These are phyloP conservation scores for Penicillium crystallinum DNA, from an alignment of 495 filamentous ascomycete species.

Conservation along the genomic window DNA sequence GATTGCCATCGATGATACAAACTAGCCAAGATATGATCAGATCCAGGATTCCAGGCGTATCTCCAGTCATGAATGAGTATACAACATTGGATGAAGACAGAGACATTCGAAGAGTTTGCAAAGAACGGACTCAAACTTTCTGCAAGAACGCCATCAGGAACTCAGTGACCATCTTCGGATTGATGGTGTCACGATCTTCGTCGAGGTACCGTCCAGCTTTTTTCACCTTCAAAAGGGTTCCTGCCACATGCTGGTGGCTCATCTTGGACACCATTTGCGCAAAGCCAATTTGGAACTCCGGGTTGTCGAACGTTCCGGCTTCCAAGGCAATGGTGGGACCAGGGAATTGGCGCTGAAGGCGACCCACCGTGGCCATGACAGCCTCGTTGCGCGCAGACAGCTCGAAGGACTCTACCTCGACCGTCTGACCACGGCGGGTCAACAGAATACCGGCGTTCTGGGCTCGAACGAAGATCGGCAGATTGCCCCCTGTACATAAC, in stretches of 20 bases:
- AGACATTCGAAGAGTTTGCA: not conserved
- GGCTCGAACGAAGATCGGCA: slow-evolving; percentile 43
- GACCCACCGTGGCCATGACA: slow-evolving; percentile 45
- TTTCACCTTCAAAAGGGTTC: slow-evolving; percentile 29
- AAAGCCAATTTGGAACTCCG: slow-evolving; percentile 32
- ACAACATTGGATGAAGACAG: not conserved
- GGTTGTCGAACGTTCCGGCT: slow-evolving; percentile 23
- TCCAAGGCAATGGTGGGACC: slow-evolving; percentile 41
- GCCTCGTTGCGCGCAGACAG: slow-evolving; percentile 43
- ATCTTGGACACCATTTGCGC: slow-evolving; percentile 35
- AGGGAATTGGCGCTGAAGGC: slow-evolving; percentile 52
- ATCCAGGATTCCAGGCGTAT: not conserved
- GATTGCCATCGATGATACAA: slow-evolving; percentile 26
- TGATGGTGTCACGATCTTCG: slow-evolving; percentile 49
- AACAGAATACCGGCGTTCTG: slow-evolving; percentile 60
- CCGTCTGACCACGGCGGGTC: slow-evolving; percentile 17
- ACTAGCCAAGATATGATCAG: not conserved
- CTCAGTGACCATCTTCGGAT: slow-evolving; percentile 53
- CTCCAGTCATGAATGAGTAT: not conserved
- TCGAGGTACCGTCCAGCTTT: slow-evolving; percentile 36
- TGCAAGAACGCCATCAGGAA: slow-evolving; percentile 46
- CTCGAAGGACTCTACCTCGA: slow-evolving; percentile 53
- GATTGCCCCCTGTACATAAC: slow-evolving; percentile 13
- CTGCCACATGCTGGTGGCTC: slow-evolving; percentile 35
- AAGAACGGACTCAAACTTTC: not conserved